Evolutionary conservation across 306 rosid genomes (phyloP), one percentile per base, ranked within the genome.

Genomic region (Lagenaria siceraria): DNA sequence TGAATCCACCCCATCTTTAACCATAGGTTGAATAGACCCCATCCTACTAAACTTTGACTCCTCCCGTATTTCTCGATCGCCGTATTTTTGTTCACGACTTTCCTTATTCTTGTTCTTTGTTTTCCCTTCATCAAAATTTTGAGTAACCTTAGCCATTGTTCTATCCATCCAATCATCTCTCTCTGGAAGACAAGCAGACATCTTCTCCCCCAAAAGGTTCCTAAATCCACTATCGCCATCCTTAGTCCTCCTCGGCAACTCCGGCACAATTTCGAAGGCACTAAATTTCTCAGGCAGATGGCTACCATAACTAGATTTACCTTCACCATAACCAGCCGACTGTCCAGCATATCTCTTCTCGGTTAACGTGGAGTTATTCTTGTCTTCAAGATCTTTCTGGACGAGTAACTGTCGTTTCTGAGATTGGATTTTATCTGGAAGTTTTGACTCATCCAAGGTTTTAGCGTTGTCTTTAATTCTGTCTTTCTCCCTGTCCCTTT

Each of bases 401-500:
- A 73, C 25, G 51, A 66, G 79, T 75, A 81, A 89, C 71, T 78
- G 86, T 56, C 80, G 86, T 81, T 77, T 77, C 69, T 77, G 81
- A 82, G 61, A 76, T 68, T 84, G 81, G 33, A 75, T 76, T 81
- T 83, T 86, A 72, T 81, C 90, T 14, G 82, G 77, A 52, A 86
- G 56, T 75, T 83, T 88, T 83, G 85, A 87, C 82, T 87, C 93
- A 49, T 88, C 96, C 2, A 86, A 75, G 79, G 80, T 48, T 43
- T 80, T 76, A 8, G 48, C 74, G 82, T 83, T 89, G 66, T 89
- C 96, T 75, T 84, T 84, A 25, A 80, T 87, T 24, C 70, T 82
- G 48, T 82, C 92, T 84, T 89, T 91, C 90, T 86, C 88, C 54
- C 78, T 89, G 58, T 90, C 97, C 19, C 38, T 70, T 22, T 42